Conservation (phyloP, 2,329 filamentous ascomycete species). For the Penicillium sp. region DNA sequence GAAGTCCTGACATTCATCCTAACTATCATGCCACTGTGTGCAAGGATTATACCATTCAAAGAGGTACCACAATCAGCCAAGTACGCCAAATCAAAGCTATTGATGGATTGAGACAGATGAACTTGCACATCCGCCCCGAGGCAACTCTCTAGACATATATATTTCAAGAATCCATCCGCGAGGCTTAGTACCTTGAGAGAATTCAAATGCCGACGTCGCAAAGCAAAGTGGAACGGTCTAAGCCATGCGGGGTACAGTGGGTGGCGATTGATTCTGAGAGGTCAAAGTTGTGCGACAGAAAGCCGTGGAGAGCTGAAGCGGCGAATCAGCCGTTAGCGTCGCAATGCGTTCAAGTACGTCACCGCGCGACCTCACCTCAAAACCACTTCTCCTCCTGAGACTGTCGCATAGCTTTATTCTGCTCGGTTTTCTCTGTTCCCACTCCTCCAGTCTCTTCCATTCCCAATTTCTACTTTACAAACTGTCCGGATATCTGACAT, state of each 20-base stretch:
- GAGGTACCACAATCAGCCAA: no score
- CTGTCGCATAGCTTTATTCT: no score
- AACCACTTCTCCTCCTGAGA: slow-evolving; percentile 9
- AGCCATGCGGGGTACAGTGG: neutral
- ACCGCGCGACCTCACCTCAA: slow-evolving; percentile 36
- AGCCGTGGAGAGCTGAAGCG: slow-evolving; percentile 9
- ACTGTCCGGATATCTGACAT: slow-evolving; percentile 19
- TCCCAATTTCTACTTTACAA: neutral
- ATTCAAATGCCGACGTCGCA: neutral
- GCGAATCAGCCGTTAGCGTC: slow-evolving; percentile 29
- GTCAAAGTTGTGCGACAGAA: slow-evolving; percentile 8
- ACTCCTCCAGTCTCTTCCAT: neutral
- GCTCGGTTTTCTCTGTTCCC: no score
- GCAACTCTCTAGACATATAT: neutral
- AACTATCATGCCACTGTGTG: no score
- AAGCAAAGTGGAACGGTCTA: neutral
- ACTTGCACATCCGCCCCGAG: no score
- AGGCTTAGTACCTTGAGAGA: no score
- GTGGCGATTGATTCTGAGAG: neutral
- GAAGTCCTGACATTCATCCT: no score
- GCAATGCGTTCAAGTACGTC: slow-evolving; percentile 34
- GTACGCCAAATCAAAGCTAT: no score
- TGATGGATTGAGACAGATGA: no score
- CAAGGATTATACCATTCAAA: no score
- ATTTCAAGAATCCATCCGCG: neutral